Evolutionary conservation across 2,329 filamentous ascomycete genomes (phyloP).

Genomic region (Tolypocladium tropicale): DNA sequence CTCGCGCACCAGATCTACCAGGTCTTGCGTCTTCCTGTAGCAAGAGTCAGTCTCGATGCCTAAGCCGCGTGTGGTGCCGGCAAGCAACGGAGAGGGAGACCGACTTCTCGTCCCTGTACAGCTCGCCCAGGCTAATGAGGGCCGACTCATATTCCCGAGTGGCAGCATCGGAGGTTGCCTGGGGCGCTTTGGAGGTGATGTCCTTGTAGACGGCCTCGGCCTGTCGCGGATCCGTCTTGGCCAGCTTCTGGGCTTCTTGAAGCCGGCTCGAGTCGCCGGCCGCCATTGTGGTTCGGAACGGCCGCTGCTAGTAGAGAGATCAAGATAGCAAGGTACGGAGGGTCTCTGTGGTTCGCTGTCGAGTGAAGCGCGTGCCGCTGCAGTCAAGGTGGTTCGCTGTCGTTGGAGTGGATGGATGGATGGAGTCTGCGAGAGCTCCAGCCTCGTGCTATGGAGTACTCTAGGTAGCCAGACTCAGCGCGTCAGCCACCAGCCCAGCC

Average conservation of each 20-base stretch:
- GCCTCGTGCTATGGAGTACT: slow-evolving; percentile 2
- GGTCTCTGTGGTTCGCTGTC: neutral
- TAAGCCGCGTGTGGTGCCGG: slow-evolving; percentile 2
- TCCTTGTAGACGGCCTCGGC: slow-evolving; percentile 84
- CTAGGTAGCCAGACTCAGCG: slow-evolving; percentile 26
- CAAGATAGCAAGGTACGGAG: neutral
- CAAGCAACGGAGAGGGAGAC: slow-evolving; percentile 18
- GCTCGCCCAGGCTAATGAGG: slow-evolving; percentile 77
- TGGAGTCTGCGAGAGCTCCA: slow-evolving; percentile 1
- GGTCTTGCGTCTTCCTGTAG: slow-evolving; percentile 63
- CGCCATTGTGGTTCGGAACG: slow-evolving; percentile 32
- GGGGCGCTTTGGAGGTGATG: slow-evolving; percentile 75
- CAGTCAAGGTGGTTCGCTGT: neutral
- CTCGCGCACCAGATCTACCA: slow-evolving; percentile 82
- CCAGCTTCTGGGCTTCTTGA: slow-evolving; percentile 79
- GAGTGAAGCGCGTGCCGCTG: neutral
- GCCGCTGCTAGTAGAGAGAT: neutral
- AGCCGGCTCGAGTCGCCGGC: slow-evolving; percentile 55
- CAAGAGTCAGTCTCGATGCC: slow-evolving; percentile 1
- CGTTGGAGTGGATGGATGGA: neutral
- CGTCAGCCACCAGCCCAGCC: slow-evolving; percentile 1
- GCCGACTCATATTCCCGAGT: slow-evolving; percentile 87
- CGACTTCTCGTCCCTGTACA: slow-evolving; percentile 83
- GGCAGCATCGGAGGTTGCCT: slow-evolving; percentile 71
- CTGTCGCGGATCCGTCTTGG: slow-evolving; percentile 70